Evolutionary conservation across 2,329 filamentous ascomycete species (phyloP).

Genomic region (Pyrenochaeta sp.): DNA sequence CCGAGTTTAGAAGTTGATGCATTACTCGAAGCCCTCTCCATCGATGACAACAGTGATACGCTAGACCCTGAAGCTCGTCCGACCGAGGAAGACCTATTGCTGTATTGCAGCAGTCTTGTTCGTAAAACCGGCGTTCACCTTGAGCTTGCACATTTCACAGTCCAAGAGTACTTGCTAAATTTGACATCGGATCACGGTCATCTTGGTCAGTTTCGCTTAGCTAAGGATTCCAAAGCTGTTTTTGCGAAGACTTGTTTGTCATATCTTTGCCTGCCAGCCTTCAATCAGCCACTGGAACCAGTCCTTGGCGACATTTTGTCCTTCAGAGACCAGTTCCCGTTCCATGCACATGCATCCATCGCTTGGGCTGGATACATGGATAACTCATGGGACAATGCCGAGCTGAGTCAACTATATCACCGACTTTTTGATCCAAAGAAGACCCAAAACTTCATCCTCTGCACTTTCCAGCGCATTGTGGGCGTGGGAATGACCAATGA

Average conservation of each 20-base stretch:
- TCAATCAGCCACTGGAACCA: neutral
- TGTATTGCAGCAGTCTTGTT: constrained; percentile 15
- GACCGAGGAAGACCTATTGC: constrained; percentile 11
- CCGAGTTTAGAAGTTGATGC: constrained; percentile 1
- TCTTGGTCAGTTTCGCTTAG: neutral
- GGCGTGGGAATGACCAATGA: neutral
- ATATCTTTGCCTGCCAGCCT: constrained; percentile 2
- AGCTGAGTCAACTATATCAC: neutral
- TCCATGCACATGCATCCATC: neutral
- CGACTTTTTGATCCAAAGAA: neutral
- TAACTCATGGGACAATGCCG: neutral
- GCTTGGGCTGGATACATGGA: neutral
- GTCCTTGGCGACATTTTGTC: neutral
- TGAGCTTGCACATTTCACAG: constrained; percentile 18
- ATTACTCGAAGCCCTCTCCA: constrained; percentile 12
- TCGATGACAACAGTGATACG: constrained; percentile 4
- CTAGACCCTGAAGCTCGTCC: constrained; percentile 8
- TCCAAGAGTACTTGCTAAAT: constrained; percentile 10
- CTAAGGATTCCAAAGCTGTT: neutral
- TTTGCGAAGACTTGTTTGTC: constrained; percentile 1
- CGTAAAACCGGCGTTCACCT: constrained; percentile 1
- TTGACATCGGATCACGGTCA: neutral
- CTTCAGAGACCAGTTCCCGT: neutral
- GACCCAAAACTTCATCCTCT: neutral
- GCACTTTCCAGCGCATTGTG: neutral